Evolutionary conservation across 2,329 filamentous ascomycete genomes (phyloP).

Genomic region (Thermothelomyces thermophilus): DNA sequence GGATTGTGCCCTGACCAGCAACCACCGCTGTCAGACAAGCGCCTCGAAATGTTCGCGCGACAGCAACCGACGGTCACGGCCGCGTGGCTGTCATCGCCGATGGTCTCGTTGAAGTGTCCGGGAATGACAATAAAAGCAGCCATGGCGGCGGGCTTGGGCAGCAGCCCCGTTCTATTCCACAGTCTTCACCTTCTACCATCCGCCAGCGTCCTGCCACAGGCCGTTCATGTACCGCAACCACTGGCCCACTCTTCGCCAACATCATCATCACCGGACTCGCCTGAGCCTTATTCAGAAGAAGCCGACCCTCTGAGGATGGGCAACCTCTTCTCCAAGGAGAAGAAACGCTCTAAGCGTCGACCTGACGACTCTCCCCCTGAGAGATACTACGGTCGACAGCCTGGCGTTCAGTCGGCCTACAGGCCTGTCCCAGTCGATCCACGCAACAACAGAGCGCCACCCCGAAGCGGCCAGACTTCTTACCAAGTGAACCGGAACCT

Average conservation of each 20-base stretch:
- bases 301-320: neutral
- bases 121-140: constrained; percentile 14
- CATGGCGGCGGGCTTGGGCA: constrained; percentile 16
- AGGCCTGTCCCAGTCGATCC: no score
- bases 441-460: no score
- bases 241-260: neutral
- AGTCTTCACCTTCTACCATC: constrained; percentile 9
- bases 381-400: no score
- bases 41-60: constrained; percentile 2
- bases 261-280: neutral
- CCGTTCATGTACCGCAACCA: neutral
- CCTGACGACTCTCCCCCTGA: no score
- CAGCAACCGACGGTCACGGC: constrained; percentile 2
- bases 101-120: neutral
- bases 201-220: constrained; percentile 8
- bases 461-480: no score
- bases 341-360: neutral
- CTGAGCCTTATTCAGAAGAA: no score
- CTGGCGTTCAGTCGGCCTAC: no score
- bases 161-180: constrained; percentile 14
- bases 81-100: neutral
- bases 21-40: neutral
- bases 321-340: neutral
- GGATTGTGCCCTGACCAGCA: neutral
- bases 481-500: no score